phyloP scores from a whole-genome alignment of 805 yeast species.

The Candida koratica region DNA sequence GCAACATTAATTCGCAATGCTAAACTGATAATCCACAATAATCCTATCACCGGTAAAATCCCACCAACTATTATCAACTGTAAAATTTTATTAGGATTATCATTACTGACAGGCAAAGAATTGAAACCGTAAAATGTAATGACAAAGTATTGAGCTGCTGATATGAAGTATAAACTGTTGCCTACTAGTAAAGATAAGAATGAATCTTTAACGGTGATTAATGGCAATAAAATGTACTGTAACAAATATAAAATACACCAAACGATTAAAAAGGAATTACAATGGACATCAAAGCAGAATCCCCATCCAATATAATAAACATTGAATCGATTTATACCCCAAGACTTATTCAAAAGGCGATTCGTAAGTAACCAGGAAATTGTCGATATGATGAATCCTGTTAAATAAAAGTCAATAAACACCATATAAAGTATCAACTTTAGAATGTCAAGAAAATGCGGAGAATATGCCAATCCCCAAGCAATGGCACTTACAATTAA shows the following conservation, averaged over 20 bases:
- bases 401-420: slow-evolving; percentile 68
- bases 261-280: slow-evolving; percentile 79
- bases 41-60: slow-evolving; percentile 58
- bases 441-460: slow-evolving; percentile 55
- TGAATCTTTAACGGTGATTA: slow-evolving; percentile 61
- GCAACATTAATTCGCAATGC: slow-evolving; percentile 72
- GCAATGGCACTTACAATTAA: slow-evolving; percentile 73
- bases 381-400: slow-evolving; percentile 69
- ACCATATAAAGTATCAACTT: slow-evolving; percentile 79
- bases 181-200: slow-evolving; percentile 65
- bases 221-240: slow-evolving; percentile 72
- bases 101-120: slow-evolving; percentile 28
- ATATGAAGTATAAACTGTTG: slow-evolving; percentile 69
- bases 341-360: slow-evolving; percentile 48
- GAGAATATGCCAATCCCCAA: slow-evolving; percentile 84
- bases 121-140: slow-evolving; percentile 85
- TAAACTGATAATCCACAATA: slow-evolving; percentile 56
- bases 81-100: slow-evolving; percentile 42
- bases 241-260: slow-evolving; percentile 73
- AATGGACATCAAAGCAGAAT: slow-evolving; percentile 89
- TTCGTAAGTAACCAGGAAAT: slow-evolving; percentile 70
- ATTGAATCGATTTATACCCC: slow-evolving; percentile 24
- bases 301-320: slow-evolving; percentile 74
- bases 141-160: slow-evolving; percentile 71
- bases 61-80: slow-evolving; percentile 59